These are phyloP conservation scores for Paecilomyces niveus DNA, from an alignment of 2,329 filamentous ascomycete genomes.

Conservation along the genomic window DNA sequence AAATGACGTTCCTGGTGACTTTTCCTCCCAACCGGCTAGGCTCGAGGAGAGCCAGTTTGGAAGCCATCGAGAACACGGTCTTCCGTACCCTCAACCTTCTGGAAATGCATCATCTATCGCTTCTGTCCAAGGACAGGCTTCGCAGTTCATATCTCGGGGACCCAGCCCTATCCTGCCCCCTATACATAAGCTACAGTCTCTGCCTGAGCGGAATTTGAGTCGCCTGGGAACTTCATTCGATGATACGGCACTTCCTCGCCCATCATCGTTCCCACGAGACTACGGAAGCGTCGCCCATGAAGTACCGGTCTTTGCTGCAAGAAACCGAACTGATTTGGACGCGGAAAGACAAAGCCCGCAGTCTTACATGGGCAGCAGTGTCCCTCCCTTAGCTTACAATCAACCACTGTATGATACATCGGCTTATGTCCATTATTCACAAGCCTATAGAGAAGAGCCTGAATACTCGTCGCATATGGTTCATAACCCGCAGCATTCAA, in stretches of 20 bases:
- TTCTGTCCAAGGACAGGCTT: background rate
- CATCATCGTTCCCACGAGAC: conserved; percentile 21
- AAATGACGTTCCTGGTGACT: conserved; percentile 18
- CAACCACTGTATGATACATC: conserved; percentile 22
- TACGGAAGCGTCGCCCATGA: conserved; percentile 8
- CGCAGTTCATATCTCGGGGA: conserved; percentile 20
- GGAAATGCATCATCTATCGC: background rate
- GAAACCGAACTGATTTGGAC: conserved; percentile 13
- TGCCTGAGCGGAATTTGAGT: conserved; percentile 20
- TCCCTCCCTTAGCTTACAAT: conserved; percentile 16
- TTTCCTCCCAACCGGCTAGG: conserved; percentile 11
- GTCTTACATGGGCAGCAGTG: conserved; percentile 11
- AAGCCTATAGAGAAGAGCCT: conserved; percentile 22
- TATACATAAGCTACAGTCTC: conserved; percentile 28
- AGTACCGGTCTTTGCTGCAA: conserved; percentile 6
- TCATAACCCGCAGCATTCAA: conserved; percentile 24
- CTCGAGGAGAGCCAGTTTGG: conserved; percentile 2
- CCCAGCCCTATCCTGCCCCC: conserved; percentile 31
- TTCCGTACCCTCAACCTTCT: conserved; percentile 2
- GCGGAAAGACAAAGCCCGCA: conserved; percentile 18
- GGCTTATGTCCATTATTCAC: conserved; percentile 8
- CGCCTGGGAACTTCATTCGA: conserved; percentile 17
- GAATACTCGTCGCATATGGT: conserved; percentile 26
- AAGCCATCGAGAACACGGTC: background rate
- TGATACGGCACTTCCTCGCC: conserved; percentile 17